Percentiles rank a stretch among this genome's conserved stretches.
Evolutionary conservation across 495 filamentous ascomycete genomes (phyloP).

Genomic region (Annulohypoxylon nitens): DNA sequence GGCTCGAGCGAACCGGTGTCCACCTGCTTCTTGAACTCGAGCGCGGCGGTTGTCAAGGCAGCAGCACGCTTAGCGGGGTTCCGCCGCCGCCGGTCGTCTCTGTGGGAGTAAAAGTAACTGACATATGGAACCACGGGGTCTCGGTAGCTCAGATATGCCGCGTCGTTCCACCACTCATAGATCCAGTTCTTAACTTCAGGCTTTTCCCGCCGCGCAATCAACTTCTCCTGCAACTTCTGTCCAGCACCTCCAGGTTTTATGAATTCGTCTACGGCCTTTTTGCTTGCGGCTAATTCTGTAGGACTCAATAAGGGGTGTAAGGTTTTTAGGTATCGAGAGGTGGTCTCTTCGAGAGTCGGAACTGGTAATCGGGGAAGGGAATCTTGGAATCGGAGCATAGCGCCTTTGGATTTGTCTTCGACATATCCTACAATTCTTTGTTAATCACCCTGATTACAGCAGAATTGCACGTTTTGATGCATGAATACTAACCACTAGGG

Average conservation of each 20-base stretch:
- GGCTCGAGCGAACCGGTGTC: constrained; percentile 88
- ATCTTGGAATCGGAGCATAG: constrained; percentile 96
- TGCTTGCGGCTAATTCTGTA: constrained; percentile 79
- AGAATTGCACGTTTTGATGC: neutral
- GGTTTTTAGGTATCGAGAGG: constrained; percentile 90
- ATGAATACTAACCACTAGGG: constrained; percentile 62
- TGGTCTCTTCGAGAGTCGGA: constrained; percentile 93
- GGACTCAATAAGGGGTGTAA: constrained; percentile 84
- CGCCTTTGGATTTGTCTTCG: constrained; percentile 90
- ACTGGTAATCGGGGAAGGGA: constrained; percentile 93
- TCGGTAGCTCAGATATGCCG: constrained; percentile 90
- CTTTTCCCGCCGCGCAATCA: constrained; percentile 84
- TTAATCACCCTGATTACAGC: constrained; percentile 23
- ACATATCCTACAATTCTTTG: constrained; percentile 75
- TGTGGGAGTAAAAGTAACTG: constrained; percentile 99
- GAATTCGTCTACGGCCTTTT: constrained; percentile 86
- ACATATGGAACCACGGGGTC: constrained; percentile 98
- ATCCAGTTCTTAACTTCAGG: constrained; percentile 94
- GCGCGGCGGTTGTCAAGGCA: constrained; percentile 82
- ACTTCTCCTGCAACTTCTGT: constrained; percentile 86
- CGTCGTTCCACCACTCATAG: constrained; percentile 96
- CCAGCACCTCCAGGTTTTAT: constrained; percentile 84
- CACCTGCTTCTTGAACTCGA: constrained; percentile 95
- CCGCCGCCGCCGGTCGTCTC: constrained; percentile 88
- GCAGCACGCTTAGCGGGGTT: constrained; percentile 94